Conservation (phyloP, 371 early-diverging fungal species). For the Apophysomyces sp. region DNA sequence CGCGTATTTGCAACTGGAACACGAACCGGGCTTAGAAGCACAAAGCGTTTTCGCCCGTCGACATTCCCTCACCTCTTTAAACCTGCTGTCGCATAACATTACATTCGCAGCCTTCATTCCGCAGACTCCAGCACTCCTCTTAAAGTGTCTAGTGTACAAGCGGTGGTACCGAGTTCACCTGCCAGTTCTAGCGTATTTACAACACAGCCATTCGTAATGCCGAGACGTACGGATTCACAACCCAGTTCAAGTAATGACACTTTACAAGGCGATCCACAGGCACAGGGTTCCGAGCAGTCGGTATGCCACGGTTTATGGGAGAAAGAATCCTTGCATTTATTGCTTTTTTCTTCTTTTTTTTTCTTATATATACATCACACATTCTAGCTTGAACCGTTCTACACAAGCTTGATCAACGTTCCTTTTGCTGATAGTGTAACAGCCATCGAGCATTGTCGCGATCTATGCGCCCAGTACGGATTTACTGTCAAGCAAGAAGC, state of each 20-base stretch:
- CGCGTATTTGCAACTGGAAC: neutral
- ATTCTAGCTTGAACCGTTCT: slow-evolving; percentile 54
- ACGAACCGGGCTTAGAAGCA: neutral
- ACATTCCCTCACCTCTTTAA: neutral
- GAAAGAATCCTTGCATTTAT: neutral
- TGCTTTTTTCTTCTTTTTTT: neutral
- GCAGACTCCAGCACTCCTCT: neutral
- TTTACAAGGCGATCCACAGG: neutral
- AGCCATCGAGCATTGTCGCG: slow-evolving; percentile 58
- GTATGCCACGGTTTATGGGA: neutral
- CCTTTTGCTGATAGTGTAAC: slow-evolving; percentile 40
- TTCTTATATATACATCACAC: too few species aligned
- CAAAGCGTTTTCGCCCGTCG: slow-evolving; percentile 1
- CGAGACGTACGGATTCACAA: slow-evolving; percentile 4
- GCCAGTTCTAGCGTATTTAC: slow-evolving; percentile 11
- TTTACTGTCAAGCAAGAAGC: slow-evolving; percentile 71
- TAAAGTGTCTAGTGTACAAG: slow-evolving; percentile 3
- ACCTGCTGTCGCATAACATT: neutral
- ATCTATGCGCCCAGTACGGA: slow-evolving; percentile 57
- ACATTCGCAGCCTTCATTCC: slow-evolving; percentile 2
- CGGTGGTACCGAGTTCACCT: slow-evolving; percentile 27
- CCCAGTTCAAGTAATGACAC: neutral
- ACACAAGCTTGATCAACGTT: slow-evolving; percentile 35
- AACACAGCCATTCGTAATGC: neutral
- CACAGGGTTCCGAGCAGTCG: neutral